phyloP scores from a whole-genome alignment of 257 asterid genomes.

The Solanum rostratum region DNA sequence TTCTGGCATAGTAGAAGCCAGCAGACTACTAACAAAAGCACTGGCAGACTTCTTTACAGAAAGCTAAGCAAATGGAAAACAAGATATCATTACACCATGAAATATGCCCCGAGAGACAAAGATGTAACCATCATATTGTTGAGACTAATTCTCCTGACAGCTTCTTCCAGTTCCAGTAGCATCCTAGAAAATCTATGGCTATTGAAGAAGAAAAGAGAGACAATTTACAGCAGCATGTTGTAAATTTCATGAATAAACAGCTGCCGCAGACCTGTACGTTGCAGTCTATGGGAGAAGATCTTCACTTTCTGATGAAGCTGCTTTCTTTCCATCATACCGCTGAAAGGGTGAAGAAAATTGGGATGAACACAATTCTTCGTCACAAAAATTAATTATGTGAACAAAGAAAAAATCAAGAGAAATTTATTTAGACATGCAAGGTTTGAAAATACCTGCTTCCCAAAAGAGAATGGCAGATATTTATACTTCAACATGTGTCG shows the following conservation, averaged over 20 bases:
- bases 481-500: conserved; percentile 53
- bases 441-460: conserved; percentile 39
- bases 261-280: background rate
- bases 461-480: conserved; percentile 42
- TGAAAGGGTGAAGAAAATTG: conserved; percentile 9
- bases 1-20: background rate
- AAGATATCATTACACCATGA: background rate
- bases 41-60: background rate
- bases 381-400: background rate
- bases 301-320: conserved; percentile 13
- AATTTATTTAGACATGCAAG: background rate
- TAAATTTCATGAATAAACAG: background rate
- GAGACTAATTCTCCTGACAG: background rate
- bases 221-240: background rate
- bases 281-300: conserved; percentile 3
- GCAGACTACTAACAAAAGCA: background rate
- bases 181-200: background rate
- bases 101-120: background rate
- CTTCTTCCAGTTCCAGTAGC: background rate
- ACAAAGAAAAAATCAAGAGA: background rate
- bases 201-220: background rate
- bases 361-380: conserved; percentile 1
- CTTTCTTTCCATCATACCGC: conserved; percentile 38
- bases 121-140: background rate
- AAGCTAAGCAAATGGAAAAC: background rate